Base-by-base conservation (phyloP, 148 eudicot species). In the Dysphania ambrosioides region DNA sequence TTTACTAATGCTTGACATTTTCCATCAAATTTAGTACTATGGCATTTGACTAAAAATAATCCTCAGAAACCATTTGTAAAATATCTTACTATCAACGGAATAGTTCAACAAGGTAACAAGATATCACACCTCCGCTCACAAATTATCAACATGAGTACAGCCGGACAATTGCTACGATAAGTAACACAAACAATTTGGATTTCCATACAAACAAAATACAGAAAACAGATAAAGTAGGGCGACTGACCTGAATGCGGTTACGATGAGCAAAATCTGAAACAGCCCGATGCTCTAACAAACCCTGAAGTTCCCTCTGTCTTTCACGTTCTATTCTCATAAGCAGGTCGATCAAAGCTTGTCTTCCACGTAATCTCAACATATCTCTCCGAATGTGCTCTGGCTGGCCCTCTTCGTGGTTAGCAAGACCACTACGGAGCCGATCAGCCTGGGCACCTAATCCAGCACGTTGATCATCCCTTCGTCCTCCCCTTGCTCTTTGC, bases 201-300 rank as follows among this genome's bases (percentile, higher is more conserved):
- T 67, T 26, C 15, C 16, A 11, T 24, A 24, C 32, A 8, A 34
- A 18, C 42, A 68, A 69, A 61, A 7, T 27, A 31, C 12, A 10
- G n/a, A n/a, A 27, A 42, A 49, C 21, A 15, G 21, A 30, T 47
- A 21, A 11, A 65, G 30, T 26, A 24, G 74, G 18, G 19, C 18
- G 16, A 77, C 82, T 73, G 57, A 95, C 99, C 99, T 92, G 99
- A 81, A 96, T 89, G 44, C 97, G 97, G 80, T 87, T 96, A 67
- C 99, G 97, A 84, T 96, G 97, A 58, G 99, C 97, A 77, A 96
- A 96, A 77, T 92, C 95, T 65, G 97, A 86, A 77, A 96, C 99
- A 68, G 99, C 97, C 24, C 99, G 91, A 86, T 86, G 88, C 86
- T 96, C 97, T 86, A 85, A 75, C 77, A 96, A 78, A 73, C 94